phyloP scores from a whole-genome alignment of 2,329 filamentous ascomycete genomes.

The Cladosporium sphaerospermum region DNA sequence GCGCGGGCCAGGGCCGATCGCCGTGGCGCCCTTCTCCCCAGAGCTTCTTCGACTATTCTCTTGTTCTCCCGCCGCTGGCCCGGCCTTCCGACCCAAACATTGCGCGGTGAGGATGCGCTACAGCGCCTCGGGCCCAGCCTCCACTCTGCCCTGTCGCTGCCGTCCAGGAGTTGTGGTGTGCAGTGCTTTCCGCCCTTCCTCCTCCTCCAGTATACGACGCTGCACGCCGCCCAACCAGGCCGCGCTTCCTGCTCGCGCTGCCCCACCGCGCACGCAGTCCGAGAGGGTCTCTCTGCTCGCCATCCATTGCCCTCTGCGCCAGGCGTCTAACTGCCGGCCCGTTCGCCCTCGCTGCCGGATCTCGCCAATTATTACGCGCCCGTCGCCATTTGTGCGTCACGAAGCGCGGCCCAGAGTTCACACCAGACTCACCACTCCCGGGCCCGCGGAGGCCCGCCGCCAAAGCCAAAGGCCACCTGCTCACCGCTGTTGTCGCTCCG shows the following conservation, averaged over 20 bases:
- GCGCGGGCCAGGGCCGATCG: neutral
- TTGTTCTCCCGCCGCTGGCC: neutral
- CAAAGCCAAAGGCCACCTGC: conserved; percentile 4
- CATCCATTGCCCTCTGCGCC: neutral
- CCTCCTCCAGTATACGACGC: too few relatives aligned
- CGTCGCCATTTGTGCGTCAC: conserved; percentile 1
- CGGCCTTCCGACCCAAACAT: conserved; percentile 7
- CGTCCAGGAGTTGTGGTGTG: too few relatives aligned
- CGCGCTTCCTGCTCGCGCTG: neutral
- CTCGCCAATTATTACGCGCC: conserved; percentile 12
- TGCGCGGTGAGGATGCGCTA: neutral
- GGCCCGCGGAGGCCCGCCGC: neutral
- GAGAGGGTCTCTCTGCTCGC: neutral
- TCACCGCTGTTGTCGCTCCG: conserved; percentile 8
- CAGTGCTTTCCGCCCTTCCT: too few relatives aligned
- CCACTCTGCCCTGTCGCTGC: too few relatives aligned
- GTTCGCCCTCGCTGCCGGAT: conserved; percentile 7
- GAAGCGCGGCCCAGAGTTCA: conserved; percentile 10
- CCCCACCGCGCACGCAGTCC: neutral
- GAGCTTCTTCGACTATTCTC: conserved; percentile 7
- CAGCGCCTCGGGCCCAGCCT: too few relatives aligned
- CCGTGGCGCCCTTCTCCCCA: neutral
- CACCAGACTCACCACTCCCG: neutral
- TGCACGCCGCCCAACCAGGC: neutral
- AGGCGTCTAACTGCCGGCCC: conserved; percentile 7